phyloP scores from a whole-genome alignment of 345 rosid species.

The Physaria fendleri region DNA sequence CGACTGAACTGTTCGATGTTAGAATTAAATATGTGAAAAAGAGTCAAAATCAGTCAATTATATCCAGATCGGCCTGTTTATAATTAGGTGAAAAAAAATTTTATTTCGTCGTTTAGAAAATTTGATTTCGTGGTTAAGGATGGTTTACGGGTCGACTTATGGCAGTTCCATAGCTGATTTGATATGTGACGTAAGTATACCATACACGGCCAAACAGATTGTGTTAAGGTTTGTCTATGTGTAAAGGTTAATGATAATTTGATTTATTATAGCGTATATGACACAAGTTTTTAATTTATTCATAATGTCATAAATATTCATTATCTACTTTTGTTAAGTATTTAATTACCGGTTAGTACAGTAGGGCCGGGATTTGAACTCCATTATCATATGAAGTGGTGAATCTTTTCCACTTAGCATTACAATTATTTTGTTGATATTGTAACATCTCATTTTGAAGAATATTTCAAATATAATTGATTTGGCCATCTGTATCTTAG shows the following conservation, averaged over 20 bases:
- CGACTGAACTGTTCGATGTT: background rate
- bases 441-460: no score
- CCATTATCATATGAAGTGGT: no score
- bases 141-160: constrained; percentile 13
- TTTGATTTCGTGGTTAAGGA: constrained; percentile 13
- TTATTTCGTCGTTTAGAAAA: constrained; percentile 3
- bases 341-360: no score
- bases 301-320: background rate
- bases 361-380: no score
- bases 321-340: background rate
- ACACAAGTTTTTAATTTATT: background rate
- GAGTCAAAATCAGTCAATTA: constrained; percentile 18
- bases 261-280: background rate
- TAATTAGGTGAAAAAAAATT: constrained; percentile 5
- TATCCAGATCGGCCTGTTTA: constrained; percentile 5
- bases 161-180: constrained; percentile 6
- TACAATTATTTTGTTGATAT: no score
- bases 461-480: no score
- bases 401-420: no score
- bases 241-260: background rate
- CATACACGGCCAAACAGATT: background rate
- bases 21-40: constrained; percentile 7
- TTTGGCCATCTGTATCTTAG: no score
- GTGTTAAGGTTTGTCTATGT: background rate
- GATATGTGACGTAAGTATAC: background rate